phyloP scores from a whole-genome alignment of 768 basidiomycete species.

The Lentinula edodes region DNA sequence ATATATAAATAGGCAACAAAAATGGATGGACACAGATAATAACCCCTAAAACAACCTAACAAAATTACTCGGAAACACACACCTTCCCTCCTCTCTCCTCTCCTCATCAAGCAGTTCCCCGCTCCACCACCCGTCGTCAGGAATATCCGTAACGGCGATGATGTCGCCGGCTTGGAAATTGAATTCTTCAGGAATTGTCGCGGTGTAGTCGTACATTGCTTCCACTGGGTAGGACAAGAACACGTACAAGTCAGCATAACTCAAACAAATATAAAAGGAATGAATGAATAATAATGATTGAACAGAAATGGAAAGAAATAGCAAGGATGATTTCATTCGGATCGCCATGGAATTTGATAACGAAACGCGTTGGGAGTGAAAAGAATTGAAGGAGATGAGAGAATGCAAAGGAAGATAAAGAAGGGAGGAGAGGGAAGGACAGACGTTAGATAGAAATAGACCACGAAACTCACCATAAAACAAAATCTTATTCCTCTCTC shows the following conservation, averaged over 20 bases:
- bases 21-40: too few species aligned
- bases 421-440: too few species aligned
- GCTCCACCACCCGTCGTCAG: constrained; percentile 69
- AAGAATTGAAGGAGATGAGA: not conserved
- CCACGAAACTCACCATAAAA: constrained; percentile 1
- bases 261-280: too few species aligned
- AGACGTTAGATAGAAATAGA: not conserved
- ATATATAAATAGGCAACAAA: too few species aligned
- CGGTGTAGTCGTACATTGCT: constrained; percentile 52
- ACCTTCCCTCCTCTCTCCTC: constrained; percentile 36
- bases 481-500: not conserved
- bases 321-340: too few species aligned
- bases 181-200: constrained; percentile 55
- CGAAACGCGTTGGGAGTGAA: not conserved
- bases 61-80: constrained; percentile 49
- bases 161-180: constrained; percentile 66
- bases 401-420: not conserved
- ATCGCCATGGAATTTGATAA: too few species aligned
- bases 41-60: constrained; percentile 34
- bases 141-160: constrained; percentile 59
- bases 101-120: constrained; percentile 44
- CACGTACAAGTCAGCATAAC: too few species aligned
- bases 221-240: constrained; percentile 29
- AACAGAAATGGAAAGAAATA: too few species aligned
- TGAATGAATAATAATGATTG: too few species aligned